Base-by-base conservation (phyloP, 1,139 yeast species). In the Scheffersomyces insectosa region DNA sequence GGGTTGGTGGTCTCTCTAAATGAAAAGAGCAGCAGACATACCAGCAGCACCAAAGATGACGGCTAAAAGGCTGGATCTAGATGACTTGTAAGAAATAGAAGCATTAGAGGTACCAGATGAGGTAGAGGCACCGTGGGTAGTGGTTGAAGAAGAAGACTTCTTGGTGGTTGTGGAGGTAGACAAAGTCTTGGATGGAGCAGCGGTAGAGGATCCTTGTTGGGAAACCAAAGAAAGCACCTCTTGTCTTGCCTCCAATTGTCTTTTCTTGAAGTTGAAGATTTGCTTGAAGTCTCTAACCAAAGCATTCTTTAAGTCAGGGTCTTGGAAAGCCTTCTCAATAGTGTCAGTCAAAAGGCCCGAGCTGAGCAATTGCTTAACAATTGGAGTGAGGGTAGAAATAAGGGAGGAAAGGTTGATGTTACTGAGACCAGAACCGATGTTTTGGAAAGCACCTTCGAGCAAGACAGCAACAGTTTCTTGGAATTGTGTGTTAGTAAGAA, bases 291-390 rank as follows among this genome's bases (percentile, higher is more conserved):
- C 60, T 29, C 46, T 43, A 13, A 59, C 46, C 33, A 63, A 50
- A 13, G 70, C 66, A n/a, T 50, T 34, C 42, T 55, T 54, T 38
- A 66, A 62, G 5, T 51, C 55, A n/a, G 43, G 34, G 46, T 67
- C 71, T 4, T 49, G 42, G 34, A 64, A 50, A 20, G 70, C 68
- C 51, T 57, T 53, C 37, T 50, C 48, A 36, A 67, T 39, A 28
- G 61, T 55, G 49, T 65, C 48, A 35, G 51, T 55, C 38, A 68
- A 51, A 41, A 67, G 56, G 1, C 66, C 65, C 25, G 72, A 66
- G 28, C 52, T 47, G 43, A 48, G 48, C 37, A 66, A 49, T 3
- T 66, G 48, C 3, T 44, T 40, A 28, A 64, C 46, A 25, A 66
- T 39, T 35, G 69, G 69, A 27, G 46, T 44, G 31, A 64, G 49